Evolutionary conservation across 768 basidiomycete genomes (phyloP).

Genomic region (Grammothele lineata): DNA sequence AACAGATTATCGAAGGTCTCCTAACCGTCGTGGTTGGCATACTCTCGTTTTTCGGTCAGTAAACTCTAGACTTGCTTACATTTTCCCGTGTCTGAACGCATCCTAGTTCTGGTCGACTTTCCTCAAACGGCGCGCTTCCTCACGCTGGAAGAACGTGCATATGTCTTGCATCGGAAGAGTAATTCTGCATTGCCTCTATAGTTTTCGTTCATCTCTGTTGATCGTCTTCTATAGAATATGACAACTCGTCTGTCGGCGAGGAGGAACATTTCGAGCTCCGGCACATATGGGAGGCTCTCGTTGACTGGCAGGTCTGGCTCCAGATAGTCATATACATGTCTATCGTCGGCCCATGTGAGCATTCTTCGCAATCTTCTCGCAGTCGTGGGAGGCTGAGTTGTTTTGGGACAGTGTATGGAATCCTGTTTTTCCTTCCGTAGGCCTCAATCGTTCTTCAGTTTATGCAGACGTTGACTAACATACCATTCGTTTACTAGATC

Average conservation of each 20-base stretch:
- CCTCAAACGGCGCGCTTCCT: conserved; percentile 55
- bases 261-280: conserved; percentile 53
- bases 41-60: conserved; percentile 46
- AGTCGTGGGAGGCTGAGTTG: no score
- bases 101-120: conserved; percentile 54
- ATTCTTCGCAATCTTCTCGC: conserved; percentile 7
- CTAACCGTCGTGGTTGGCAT: conserved; percentile 53
- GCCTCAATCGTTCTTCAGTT: conserved; percentile 28
- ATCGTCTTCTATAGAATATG: conserved; percentile 41
- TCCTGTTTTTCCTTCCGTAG: conserved; percentile 67
- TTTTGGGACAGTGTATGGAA: conserved; percentile 51
- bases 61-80: no score
- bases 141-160: conserved; percentile 53
- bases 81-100: no score
- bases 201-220: background rate
- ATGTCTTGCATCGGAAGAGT: conserved; percentile 54
- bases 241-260: conserved; percentile 51
- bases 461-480: background rate
- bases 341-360: conserved; percentile 53
- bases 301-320: conserved; percentile 65
- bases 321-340: conserved; percentile 56
- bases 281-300: conserved; percentile 49
- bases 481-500: background rate
- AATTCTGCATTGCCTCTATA: conserved; percentile 18
- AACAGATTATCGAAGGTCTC: conserved; percentile 51